Evolutionary conservation across 768 basidiomycete genomes (phyloP).

Genomic region (Cyclocybe aegerita): DNA sequence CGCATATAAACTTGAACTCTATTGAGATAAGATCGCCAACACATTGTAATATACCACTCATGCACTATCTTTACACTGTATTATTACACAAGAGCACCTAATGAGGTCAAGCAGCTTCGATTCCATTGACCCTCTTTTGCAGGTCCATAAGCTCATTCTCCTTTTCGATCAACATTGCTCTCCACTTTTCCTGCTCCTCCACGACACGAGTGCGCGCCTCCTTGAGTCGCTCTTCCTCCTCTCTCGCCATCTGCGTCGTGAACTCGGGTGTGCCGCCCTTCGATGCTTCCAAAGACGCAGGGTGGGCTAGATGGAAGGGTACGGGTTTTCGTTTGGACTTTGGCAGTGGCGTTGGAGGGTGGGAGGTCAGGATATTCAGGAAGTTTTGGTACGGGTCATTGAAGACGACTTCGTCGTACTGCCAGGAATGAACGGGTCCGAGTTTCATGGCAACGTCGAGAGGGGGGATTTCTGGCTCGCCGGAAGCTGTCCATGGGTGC

Average conservation of each 20-base stretch:
- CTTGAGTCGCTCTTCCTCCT: conserved; percentile 80
- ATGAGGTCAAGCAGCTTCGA: not conserved
- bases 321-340: conserved; percentile 58
- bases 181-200: conserved; percentile 76
- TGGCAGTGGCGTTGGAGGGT: conserved; percentile 83
- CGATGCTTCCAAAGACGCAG: conserved; percentile 62
- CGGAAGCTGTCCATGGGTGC: conserved; percentile 77
- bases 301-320: conserved; percentile 71
- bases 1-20: not conserved
- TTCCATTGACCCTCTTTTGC: conserved; percentile 51
- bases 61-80: conserved; percentile 6
- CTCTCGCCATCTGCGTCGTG: conserved; percentile 78
- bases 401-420: conserved; percentile 98
- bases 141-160: conserved; percentile 79
- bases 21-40: not conserved
- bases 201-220: conserved; percentile 69
- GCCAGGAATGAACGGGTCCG: conserved; percentile 93
- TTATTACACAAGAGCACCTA: not conserved
- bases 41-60: not conserved
- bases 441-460: conserved; percentile 64
- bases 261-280: conserved; percentile 82
- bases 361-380: conserved; percentile 73
- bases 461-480: conserved; percentile 66
- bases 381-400: conserved; percentile 89
- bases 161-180: conserved; percentile 64